These are phyloP conservation scores for Euphorbia pulcherrima DNA, from an alignment of 345 rosid genomes.

Conservation along the genomic window DNA sequence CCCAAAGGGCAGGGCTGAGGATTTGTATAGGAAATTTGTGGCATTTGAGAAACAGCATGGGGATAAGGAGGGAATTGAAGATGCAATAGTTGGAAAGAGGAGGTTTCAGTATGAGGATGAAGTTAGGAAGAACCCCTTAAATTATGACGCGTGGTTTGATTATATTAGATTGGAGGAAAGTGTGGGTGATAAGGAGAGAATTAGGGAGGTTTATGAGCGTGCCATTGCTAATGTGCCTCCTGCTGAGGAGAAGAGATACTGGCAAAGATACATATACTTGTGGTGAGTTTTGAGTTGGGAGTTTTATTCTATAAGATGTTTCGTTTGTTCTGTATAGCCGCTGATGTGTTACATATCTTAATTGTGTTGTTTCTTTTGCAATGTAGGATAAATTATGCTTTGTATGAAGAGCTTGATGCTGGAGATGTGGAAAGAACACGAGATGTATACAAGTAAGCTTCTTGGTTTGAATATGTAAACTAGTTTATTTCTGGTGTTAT, in stretches of 20 bases:
- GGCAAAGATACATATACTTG: slow-evolving; percentile 73
- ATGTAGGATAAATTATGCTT: slow-evolving; percentile 65
- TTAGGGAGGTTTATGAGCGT: slow-evolving; percentile 65
- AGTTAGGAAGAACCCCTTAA: slow-evolving; percentile 62
- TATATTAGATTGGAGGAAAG: slow-evolving; percentile 67
- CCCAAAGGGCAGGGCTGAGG: slow-evolving; percentile 73
- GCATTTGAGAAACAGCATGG: slow-evolving; percentile 83
- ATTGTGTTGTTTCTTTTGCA: neutral
- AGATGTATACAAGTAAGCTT: slow-evolving; percentile 54
- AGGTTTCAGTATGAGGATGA: slow-evolving; percentile 87
- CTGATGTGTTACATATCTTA: slow-evolving; percentile 2
- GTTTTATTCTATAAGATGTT: neutral
- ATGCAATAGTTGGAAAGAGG: slow-evolving; percentile 80
- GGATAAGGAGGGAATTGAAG: slow-evolving; percentile 74
- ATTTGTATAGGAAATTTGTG: slow-evolving; percentile 59
- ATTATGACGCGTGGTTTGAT: slow-evolving; percentile 77
- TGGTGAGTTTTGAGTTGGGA: slow-evolving; percentile 3
- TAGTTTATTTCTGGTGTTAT: neutral
- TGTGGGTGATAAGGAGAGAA: slow-evolving; percentile 54
- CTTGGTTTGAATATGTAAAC: neutral
- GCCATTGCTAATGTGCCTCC: slow-evolving; percentile 70
- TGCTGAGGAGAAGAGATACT: slow-evolving; percentile 69
- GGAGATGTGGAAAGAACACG: slow-evolving; percentile 60
- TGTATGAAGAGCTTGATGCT: slow-evolving; percentile 69
- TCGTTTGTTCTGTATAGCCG: neutral